Conservation (phyloP, 768 basidiomycete species). For the Phlebiopsis gigantea region DNA sequence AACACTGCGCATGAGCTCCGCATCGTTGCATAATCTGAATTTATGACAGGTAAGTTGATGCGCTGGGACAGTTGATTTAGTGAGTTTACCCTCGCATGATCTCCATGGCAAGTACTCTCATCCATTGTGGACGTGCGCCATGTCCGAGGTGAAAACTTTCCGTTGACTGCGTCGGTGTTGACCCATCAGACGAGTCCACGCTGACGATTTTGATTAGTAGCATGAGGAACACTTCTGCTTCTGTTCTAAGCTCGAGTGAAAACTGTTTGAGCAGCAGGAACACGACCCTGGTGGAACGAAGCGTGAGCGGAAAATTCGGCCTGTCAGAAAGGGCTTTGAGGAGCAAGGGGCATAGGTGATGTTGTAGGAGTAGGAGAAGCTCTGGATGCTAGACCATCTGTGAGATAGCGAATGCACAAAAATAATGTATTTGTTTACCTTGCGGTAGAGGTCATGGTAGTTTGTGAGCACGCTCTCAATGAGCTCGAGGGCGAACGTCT, state of each 20-base stretch:
- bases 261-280: conserved; percentile 93
- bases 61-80: too few species aligned
- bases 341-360: conserved; percentile 86
- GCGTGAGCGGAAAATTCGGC: conserved; percentile 78
- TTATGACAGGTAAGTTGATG: not conserved
- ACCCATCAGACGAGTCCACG: conserved; percentile 38
- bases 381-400: conserved; percentile 58
- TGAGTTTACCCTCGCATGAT: conserved; percentile 83
- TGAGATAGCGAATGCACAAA: not conserved
- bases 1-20: conserved; percentile 71
- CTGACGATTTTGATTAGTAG: conserved; percentile 61
- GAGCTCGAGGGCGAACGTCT: conserved; percentile 94
- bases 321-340: conserved; percentile 81
- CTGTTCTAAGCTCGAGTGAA: conserved; percentile 69
- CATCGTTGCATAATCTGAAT: conserved; percentile 73
- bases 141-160: conserved; percentile 17
- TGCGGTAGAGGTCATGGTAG: conserved; percentile 79
- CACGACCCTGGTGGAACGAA: conserved; percentile 90
- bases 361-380: conserved; percentile 78
- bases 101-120: conserved; percentile 88
- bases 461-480: conserved; percentile 96
- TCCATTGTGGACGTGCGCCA: conserved; percentile 64
- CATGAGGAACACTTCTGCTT: conserved; percentile 83
- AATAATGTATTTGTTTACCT: conserved; percentile 38
- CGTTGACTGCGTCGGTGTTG: conserved; percentile 13